These are phyloP conservation scores for Coniosporium apollinis DNA, from an alignment of 495 filamentous ascomycete species.

Conservation along the genomic window DNA sequence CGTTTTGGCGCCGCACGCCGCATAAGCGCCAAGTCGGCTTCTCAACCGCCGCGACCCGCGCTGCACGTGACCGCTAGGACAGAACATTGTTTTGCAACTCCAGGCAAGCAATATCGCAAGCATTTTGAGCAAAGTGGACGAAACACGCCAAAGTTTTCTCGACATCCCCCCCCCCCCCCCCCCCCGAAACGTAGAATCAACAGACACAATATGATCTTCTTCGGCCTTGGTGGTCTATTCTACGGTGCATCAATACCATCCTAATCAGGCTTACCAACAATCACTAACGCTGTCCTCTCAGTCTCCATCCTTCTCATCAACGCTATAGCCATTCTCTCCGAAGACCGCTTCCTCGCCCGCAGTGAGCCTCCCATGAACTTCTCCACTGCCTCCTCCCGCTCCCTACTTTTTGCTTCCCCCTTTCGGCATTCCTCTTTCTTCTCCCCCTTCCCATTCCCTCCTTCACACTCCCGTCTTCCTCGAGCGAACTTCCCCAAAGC, in stretches of 20 bases:
- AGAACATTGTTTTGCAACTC: too few species aligned
- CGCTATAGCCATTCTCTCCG: conserved; percentile 84
- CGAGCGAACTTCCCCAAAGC: too few species aligned
- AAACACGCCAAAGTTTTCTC: too few species aligned
- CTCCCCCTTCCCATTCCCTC: conserved; percentile 1
- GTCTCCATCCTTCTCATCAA: conserved; percentile 79
- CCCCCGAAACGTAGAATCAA: too few species aligned
- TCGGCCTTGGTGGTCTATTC: conserved; percentile 54
- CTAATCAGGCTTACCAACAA: conserved; percentile 9
- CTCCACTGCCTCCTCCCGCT: background rate
- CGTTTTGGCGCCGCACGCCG: too few species aligned
- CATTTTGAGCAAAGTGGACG: too few species aligned
- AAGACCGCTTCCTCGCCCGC: conserved; percentile 92
- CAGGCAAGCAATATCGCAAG: too few species aligned
- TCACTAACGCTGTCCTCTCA: conserved; percentile 17
- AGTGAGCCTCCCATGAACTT: conserved; percentile 38
- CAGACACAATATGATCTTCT: too few species aligned
- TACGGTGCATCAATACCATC: conserved; percentile 35
- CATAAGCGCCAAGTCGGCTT: too few species aligned
- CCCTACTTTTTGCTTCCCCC: conserved; percentile 1
- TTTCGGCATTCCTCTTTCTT: background rate
- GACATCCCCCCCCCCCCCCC: too few species aligned
- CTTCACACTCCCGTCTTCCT: conserved; percentile 2
- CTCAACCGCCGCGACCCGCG: too few species aligned
- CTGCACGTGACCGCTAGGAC: too few species aligned